Conservation (phyloP, 352 stramenopile species). For the Plasmopara viticola region DNA sequence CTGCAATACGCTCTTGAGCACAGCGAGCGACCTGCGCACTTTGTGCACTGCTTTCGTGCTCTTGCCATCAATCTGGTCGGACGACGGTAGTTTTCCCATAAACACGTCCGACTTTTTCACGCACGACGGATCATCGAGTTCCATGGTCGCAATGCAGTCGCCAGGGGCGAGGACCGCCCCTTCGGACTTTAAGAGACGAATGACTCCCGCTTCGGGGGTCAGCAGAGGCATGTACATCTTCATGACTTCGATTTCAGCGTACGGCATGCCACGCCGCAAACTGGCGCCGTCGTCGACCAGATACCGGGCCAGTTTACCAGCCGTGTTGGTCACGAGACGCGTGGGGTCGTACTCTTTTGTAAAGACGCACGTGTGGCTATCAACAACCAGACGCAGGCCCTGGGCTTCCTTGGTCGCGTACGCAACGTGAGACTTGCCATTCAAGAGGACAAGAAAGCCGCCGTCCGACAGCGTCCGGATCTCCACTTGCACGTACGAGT, state of each 20-base stretch:
- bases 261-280: slow-evolving; percentile 78
- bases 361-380: slow-evolving; percentile 96
- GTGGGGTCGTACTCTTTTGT: slow-evolving; percentile 99
- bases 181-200: slow-evolving; percentile 94
- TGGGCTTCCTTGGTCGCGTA: slow-evolving; percentile 92
- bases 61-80: slow-evolving; percentile 27
- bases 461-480: slow-evolving; percentile 96
- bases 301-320: slow-evolving; percentile 98
- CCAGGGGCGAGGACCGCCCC: slow-evolving; percentile 93
- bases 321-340: slow-evolving; percentile 95
- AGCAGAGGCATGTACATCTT: slow-evolving; percentile 99
- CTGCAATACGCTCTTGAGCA: slow-evolving; percentile 90
- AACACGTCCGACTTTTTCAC: slow-evolving; percentile 93
- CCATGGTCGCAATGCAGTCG: slow-evolving; percentile 95
- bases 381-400: slow-evolving; percentile 89
- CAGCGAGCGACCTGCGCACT: slow-evolving; percentile 64
- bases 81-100: slow-evolving; percentile 68
- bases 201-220: slow-evolving; percentile 93
- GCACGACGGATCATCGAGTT: slow-evolving; percentile 97
- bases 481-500: slow-evolving; percentile 89
- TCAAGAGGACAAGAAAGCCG: slow-evolving; percentile 96
- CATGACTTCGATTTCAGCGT: slow-evolving; percentile 96
- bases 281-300: slow-evolving; percentile 95
- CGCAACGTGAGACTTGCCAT: slow-evolving; percentile 95
- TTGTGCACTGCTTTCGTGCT: slow-evolving; percentile 62